Base-by-base conservation (phyloP, 1,284 basidiomycete species). In the Caloboletus inedulis region DNA sequence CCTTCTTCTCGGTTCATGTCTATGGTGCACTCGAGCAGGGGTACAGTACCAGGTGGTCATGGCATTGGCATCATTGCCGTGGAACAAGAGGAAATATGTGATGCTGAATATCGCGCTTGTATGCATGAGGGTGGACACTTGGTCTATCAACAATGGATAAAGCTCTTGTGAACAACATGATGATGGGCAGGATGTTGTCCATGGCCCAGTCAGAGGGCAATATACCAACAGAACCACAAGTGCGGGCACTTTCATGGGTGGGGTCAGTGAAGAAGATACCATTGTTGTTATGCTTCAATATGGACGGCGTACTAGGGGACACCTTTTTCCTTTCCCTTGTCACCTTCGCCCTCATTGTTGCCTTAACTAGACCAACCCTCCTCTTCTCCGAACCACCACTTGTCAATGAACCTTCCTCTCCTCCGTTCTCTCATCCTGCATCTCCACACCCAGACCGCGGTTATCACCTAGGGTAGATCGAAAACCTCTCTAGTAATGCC, bases 61-160 rank as follows among this genome's bases (percentile, higher is more conserved):
- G 66, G 59, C 19, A 31, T 65, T 36, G 51, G 62, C 7, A 59
- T 56, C 25, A 61, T 69, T 7, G 61, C 66, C 31, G 33, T 66
- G n/a, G 65, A 68, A 18, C 64, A 69, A 16, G 63, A 62, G n/a
- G 62, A 66, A 43, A 47, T 37, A 7, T 66, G 59, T 16, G 63
- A 62, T 3, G 40, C 47, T 2, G 49, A 53, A 4, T 54, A 64
- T 40, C 51, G 35, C 27, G 27, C 30, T 16, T 52, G 48, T 31
- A 19, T n/a, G 2, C 31, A 14, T 7, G 9, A 18, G 3, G 23
- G n/a, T 9, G 30, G 8, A 10, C 16, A 3, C 14, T 16, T 14
- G 25, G 8, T 16, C 5, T 8, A 10, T 44, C 43, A 21, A 34
- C 12, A 12, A 23, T 33, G 3, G 41, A 34, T 1, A 39, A 52